A percentile compares a stretch with the other conserved stretches of the same genome.
phyloP scores from a whole-genome alignment of 768 basidiomycete genomes.

The Agaricus subrufescens region DNA sequence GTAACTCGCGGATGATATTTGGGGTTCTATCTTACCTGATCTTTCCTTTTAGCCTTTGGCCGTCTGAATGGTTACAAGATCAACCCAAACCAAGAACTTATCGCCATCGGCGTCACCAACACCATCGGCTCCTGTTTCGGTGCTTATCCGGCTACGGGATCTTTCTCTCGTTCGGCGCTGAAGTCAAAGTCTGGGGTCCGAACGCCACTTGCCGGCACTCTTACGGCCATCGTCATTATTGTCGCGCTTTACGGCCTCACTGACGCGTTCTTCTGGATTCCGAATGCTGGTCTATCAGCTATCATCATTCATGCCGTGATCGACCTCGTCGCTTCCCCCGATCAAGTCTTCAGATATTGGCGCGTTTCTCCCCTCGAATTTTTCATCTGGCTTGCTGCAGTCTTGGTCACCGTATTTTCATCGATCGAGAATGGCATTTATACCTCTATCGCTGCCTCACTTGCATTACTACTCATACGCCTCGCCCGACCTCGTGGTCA shows the following conservation, averaged over 20 bases:
- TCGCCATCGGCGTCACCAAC: conserved; percentile 97
- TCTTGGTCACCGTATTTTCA: conserved; percentile 89
- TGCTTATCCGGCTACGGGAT: conserved; percentile 96
- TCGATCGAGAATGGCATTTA: conserved; percentile 93
- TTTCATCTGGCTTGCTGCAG: conserved; percentile 82
- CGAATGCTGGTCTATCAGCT: conserved; percentile 77
- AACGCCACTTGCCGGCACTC: conserved; percentile 85
- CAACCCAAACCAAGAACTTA: conserved; percentile 89
- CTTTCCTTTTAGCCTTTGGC: conserved; percentile 67
- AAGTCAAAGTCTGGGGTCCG: conserved; percentile 97
- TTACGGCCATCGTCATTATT: conserved; percentile 84
- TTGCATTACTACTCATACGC: conserved; percentile 77
- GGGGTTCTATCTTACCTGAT: neutral
- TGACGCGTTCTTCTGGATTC: conserved; percentile 89
- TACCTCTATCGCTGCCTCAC: conserved; percentile 75
- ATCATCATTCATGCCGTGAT: conserved; percentile 93
- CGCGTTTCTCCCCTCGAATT: conserved; percentile 91
- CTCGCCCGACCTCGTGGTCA: conserved; percentile 83
- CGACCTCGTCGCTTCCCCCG: conserved; percentile 81
- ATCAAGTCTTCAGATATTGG: conserved; percentile 86
- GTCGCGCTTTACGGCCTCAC: conserved; percentile 95
- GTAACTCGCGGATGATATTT: conserved; percentile 17
- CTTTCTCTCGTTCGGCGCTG: conserved; percentile 96
- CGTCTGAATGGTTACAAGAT: conserved; percentile 94
- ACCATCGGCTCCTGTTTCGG: conserved; percentile 85